Percentiles rank a stretch among this genome's conserved stretches.
These are phyloP conservation scores for Cadophora luteo-olivacea DNA, from an alignment of 2,329 filamentous ascomycete species.

Conservation along the genomic window DNA sequence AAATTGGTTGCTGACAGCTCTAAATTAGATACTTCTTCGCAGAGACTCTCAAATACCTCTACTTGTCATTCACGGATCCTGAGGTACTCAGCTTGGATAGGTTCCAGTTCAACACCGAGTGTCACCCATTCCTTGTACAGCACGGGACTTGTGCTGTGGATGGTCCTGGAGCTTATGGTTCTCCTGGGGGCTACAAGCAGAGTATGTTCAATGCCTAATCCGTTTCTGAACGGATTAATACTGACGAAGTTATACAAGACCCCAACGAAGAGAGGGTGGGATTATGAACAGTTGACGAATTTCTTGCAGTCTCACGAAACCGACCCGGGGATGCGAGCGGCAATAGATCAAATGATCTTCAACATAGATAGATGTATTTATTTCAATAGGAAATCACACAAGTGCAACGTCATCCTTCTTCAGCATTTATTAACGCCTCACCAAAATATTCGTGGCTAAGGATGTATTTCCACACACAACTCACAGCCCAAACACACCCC, in stretches of 20 bases:
- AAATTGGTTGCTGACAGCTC: constrained; percentile 64
- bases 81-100: constrained; percentile 65
- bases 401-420: not conserved
- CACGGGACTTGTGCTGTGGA: constrained; percentile 7
- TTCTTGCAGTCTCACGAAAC: not conserved
- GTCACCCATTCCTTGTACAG: constrained; percentile 27
- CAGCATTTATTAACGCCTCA: not conserved
- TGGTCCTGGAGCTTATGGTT: not conserved
- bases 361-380: no score
- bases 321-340: not conserved
- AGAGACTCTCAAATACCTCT: constrained; percentile 83
- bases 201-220: not conserved
- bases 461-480: not conserved
- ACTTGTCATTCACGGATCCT: constrained; percentile 75
- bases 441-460: not conserved
- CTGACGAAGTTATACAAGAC: not conserved
- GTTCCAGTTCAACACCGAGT: constrained; percentile 46
- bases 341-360: no score
- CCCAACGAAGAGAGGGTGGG: not conserved
- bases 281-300: not conserved
- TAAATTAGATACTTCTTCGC: constrained; percentile 68
- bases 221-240: not conserved
- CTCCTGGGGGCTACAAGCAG: not conserved
- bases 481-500: not conserved
- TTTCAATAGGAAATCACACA: no score